These are phyloP conservation scores for Neurospora pannonica DNA, from an alignment of 495 filamentous ascomycete species.

Conservation along the genomic window DNA sequence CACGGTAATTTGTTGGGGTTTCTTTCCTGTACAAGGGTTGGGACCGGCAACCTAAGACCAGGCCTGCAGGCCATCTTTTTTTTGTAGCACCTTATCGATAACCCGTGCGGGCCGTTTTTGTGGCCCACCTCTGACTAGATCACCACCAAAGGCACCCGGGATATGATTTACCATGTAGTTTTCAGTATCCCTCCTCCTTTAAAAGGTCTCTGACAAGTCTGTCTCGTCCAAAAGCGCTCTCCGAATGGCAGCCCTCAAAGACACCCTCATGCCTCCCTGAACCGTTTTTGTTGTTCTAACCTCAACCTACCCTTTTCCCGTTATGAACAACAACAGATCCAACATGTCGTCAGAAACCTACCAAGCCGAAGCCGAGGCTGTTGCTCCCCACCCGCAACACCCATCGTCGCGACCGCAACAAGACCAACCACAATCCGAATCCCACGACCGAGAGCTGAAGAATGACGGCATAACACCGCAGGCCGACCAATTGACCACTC, in stretches of 20 bases:
- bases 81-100: conserved; percentile 13
- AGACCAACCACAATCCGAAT: neutral
- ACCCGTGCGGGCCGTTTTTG: conserved; percentile 1
- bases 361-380: conserved; percentile 16
- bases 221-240: conserved; percentile 6
- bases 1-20: neutral
- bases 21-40: neutral
- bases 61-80: neutral
- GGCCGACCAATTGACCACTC: neutral
- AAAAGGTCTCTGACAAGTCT: conserved; percentile 13
- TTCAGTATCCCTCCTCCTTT: conserved; percentile 23
- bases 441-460: neutral
- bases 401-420: neutral
- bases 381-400: neutral
- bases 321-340: neutral
- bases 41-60: neutral
- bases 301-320: neutral
- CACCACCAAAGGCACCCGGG: conserved; percentile 15
- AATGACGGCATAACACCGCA: neutral
- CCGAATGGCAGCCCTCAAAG: conserved; percentile 16
- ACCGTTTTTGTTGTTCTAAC: neutral
- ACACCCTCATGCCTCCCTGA: conserved; percentile 16
- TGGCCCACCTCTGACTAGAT: conserved; percentile 5
- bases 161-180: conserved; percentile 33
- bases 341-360: conserved; percentile 20